Evolutionary conservation across 1,139 yeast genomes (phyloP), one percentile per base, ranked within the genome.

Genomic region (Protomyces lactucae-debilis): DNA sequence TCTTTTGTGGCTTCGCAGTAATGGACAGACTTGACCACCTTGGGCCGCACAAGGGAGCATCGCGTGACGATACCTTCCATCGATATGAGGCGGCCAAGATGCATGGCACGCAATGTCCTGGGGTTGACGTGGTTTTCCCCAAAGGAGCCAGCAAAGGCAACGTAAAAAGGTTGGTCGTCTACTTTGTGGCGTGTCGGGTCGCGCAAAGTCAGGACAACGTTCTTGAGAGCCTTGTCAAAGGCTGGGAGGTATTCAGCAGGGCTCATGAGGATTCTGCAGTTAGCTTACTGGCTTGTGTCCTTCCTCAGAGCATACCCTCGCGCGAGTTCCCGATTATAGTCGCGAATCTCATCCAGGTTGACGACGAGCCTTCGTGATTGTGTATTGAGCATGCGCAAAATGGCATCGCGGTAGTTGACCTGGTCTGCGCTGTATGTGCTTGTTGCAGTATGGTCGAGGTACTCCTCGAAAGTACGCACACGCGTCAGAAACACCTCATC

Each of bases 11-110:
- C 82, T 67, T 91, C 97, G 66, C 96, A 92, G 74, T 88, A 93
- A 76, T 93, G 99, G 45, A 95, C 97, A 1, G 97, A 90, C 71
- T 96, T 82, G 57, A 91, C 83, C 65, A 93, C 83, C 74, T 93
- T 93, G 39, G 99, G 99, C 68, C 98, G 83, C 55, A 93, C 96
- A 67, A 93, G 79, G 1, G 98, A 91, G 52, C 96, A 93, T 68
- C 95, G 81, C 1, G 99, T 93, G 21, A 93, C 97, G 71, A 93
- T 93, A 65, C 99, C 99, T 76, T 93, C 98, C 45, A 95, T 80
- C 1, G 96, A 87, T 45, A 93, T 85, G 82, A 93, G 79, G 72
- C 86, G 86, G 59, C 96, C 90, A 64, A 93, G 79, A 70, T 85
- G 87, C 18, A 80, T 77, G 1, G 98, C 87, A 67, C 86, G 84